Base-by-base conservation (phyloP, 2,329 filamentous ascomycete species). In the Alternaria panax region DNA sequence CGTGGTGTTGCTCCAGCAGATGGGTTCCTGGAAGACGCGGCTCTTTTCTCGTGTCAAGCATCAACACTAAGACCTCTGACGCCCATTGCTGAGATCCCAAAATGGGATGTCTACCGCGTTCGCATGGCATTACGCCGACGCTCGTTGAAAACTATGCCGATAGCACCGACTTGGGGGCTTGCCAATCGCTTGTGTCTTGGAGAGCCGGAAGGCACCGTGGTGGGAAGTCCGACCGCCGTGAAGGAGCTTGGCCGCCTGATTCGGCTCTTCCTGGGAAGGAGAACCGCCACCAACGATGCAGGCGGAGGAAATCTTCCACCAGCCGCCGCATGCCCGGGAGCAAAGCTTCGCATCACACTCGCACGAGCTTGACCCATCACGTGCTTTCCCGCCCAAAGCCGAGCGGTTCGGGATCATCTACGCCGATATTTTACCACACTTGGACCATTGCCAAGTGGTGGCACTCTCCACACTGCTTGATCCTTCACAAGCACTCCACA, bases 261-360 rank as follows among this genome's bases (percentile, higher is more conserved):
- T 58, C 38, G 27, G 18, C 48, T 43, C 52, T 30, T 11, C 32
- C 43, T 48, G 27, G 42, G 45, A 52, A 55, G 48, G 57, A 54
- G 51, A 57, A 24, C 55, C 62, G 64, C 68, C 62, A 67, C 57
- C 45, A 54, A 60, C 50, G 42, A 48, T 24, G 47, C 48, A 27
- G 36, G 32, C 62, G 67, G 63, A 60, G 40, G 30, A 69, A 69
- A 65, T 63, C 43, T 65, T 70, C 69, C 67, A 70, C 69, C 69
- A 71, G 64, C 63, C 60, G 59, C 54, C 55, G 51, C 22, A 22
- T 42, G 34, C 47, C 61, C 41, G 53, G 55, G 60, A 51, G 14
- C 45, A 24, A 58, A 58, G 43, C 57, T 64, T 70, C 65, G 64
- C 60, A 54, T 59, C 51, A 42, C 54, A 51, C 59, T 67, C 57